Conservation (phyloP, 2,329 filamentous ascomycete species). For the Davidsoniella virescens region DNA sequence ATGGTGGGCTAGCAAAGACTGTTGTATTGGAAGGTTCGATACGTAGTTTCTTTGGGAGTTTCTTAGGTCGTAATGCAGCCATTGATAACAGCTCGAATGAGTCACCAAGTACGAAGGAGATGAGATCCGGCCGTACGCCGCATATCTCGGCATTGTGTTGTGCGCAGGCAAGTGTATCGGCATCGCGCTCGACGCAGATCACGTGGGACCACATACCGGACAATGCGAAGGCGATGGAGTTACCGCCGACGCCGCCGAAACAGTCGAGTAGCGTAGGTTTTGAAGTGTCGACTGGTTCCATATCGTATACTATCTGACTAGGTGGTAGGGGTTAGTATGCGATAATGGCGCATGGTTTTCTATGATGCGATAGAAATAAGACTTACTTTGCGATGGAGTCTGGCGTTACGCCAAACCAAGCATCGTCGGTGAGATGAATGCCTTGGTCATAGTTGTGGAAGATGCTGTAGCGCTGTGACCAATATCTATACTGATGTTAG, state of each 20-base stretch:
- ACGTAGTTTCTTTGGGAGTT: constrained; percentile 24
- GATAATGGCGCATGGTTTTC: neutral
- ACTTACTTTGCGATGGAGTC: constrained; percentile 72
- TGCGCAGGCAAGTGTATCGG: constrained; percentile 67
- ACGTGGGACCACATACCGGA: constrained; percentile 65
- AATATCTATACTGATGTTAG: constrained; percentile 47
- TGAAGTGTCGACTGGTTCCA: constrained; percentile 33
- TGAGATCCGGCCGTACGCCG: constrained; percentile 51
- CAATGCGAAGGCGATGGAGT: constrained; percentile 83
- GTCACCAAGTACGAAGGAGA: constrained; percentile 77
- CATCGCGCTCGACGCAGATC: constrained; percentile 77
- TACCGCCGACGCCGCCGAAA: constrained; percentile 85
- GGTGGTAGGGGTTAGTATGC: constrained; percentile 15
- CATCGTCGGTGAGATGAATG: constrained; percentile 77
- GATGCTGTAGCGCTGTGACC: constrained; percentile 71
- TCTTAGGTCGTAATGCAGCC: constrained; percentile 17
- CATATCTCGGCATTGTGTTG: constrained; percentile 84
- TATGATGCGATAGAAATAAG: neutral
- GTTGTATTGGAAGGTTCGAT: constrained; percentile 28
- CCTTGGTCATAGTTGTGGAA: constrained; percentile 80
- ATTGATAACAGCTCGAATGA: constrained; percentile 42
- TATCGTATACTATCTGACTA: constrained; percentile 60
- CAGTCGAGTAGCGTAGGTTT: constrained; percentile 65
- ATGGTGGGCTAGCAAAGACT: constrained; percentile 43
- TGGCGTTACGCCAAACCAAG: constrained; percentile 94